A percentile compares a stretch with the other conserved stretches of the same genome.
These are phyloP conservation scores for Chiua sp. DNA, from an alignment of 1,284 basidiomycete species.

Conservation along the genomic window DNA sequence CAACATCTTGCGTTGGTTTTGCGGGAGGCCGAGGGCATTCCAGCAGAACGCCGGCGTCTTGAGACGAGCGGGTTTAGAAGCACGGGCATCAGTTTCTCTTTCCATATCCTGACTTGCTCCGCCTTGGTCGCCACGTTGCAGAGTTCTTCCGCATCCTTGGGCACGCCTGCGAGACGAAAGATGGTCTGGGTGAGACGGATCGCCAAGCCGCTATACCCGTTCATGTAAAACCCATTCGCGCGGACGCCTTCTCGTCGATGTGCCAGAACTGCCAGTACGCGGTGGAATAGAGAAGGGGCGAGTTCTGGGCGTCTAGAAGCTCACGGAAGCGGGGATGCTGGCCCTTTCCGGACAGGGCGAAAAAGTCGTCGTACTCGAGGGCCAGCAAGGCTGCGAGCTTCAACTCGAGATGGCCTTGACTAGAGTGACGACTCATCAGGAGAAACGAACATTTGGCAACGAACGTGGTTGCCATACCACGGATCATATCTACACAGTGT, in stretches of 20 bases:
- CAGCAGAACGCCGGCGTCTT: constrained; percentile 76
- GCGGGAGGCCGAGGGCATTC: constrained; percentile 84
- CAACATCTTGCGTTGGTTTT: constrained; percentile 77
- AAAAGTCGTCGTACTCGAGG: constrained; percentile 73
- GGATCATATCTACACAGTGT: constrained; percentile 80
- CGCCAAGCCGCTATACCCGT: constrained; percentile 78
- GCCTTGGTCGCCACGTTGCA: constrained; percentile 60
- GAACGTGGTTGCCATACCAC: constrained; percentile 39
- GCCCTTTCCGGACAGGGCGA: constrained; percentile 76
- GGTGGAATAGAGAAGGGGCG: constrained; percentile 75
- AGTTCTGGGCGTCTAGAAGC: constrained; percentile 69
- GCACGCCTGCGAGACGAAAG: constrained; percentile 66
- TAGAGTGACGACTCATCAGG: constrained; percentile 27
- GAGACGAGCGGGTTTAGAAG: constrained; percentile 72
- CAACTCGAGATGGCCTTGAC: constrained; percentile 82
- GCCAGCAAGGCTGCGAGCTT: constrained; percentile 75
- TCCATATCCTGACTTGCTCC: constrained; percentile 75
- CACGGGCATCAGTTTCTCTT: constrained; percentile 62
- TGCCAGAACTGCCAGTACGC: constrained; percentile 86
- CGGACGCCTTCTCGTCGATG: constrained; percentile 67
- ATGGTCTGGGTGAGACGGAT: constrained; percentile 69
- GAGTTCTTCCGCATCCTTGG: constrained; percentile 59
- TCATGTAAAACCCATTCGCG: constrained; percentile 73
- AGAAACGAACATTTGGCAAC: not conserved
- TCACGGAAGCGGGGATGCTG: constrained; percentile 64